Conservation (phyloP, 768 basidiomycete genomes). For the Suillus brevipes region DNA sequence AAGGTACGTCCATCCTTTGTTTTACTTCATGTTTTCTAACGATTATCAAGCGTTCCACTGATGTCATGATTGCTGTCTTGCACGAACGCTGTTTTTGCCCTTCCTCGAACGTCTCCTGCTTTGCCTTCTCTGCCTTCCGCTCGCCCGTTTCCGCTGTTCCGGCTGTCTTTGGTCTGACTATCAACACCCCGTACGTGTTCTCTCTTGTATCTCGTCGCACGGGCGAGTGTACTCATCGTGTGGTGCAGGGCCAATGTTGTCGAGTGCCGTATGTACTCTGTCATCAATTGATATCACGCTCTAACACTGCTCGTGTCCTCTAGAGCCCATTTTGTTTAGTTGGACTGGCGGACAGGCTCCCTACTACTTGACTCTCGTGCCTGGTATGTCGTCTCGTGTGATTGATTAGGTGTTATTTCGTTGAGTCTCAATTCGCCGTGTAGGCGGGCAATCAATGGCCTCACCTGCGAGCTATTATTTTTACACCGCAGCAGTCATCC, state of each 20-base stretch:
- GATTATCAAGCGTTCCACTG: too few species aligned
- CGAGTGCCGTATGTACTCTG: constrained; percentile 48
- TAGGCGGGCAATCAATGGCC: constrained; percentile 56
- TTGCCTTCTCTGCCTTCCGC: too few species aligned
- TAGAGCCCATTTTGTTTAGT: constrained; percentile 59
- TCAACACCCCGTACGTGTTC: constrained; percentile 67
- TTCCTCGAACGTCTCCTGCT: too few species aligned
- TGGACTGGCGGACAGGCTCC: constrained; percentile 57
- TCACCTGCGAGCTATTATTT: constrained; percentile 43
- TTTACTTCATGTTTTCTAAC: neutral
- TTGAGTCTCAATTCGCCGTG: neutral
- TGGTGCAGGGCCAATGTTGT: constrained; percentile 38
- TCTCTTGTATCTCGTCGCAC: constrained; percentile 9
- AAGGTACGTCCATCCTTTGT: constrained; percentile 35
- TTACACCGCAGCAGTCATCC: constrained; percentile 12
- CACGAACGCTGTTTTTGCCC: too few species aligned
- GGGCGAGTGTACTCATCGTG: neutral
- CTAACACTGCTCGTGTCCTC: constrained; percentile 10
- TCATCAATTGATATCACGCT: neutral
- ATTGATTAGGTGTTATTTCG: neutral
- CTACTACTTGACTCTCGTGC: constrained; percentile 60
- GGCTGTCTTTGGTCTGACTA: constrained; percentile 46
- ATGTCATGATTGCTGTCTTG: too few species aligned
- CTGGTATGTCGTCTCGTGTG: constrained; percentile 43
- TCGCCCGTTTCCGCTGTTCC: constrained; percentile 29